Conservation (phyloP, 331 rosid species). For the Ulmus americana region DNA sequence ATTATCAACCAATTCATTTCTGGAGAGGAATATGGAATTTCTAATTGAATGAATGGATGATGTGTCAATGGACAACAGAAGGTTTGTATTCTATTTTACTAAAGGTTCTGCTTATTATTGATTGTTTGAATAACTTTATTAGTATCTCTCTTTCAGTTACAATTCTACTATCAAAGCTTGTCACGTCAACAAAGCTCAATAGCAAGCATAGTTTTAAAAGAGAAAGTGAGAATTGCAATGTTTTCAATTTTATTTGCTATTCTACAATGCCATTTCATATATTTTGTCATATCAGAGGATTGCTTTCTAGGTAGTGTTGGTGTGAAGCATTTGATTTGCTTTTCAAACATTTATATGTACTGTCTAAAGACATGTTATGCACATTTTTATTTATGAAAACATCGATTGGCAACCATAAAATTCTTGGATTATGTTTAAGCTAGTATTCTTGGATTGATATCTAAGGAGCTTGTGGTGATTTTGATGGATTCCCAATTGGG, state of each 20-base stretch:
- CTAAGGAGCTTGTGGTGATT: too few relatives aligned
- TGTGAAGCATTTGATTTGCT: background rate
- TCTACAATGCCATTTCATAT: background rate
- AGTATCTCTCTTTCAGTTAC: constrained; percentile 50
- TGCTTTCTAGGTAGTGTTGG: background rate
- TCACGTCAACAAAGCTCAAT: constrained; percentile 95
- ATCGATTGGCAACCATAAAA: too few relatives aligned
- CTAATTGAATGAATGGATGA: constrained; percentile 96
- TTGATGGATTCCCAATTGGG: too few relatives aligned
- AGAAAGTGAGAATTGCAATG: constrained; percentile 50
- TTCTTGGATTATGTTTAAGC: too few relatives aligned
- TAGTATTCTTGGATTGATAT: background rate
- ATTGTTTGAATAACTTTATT: constrained; percentile 18
- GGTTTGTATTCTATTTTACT: constrained; percentile 36
- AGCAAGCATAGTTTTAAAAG: constrained; percentile 96
- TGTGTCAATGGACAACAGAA: constrained; percentile 85
- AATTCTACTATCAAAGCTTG: constrained; percentile 68
- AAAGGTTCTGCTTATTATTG: constrained; percentile 2
- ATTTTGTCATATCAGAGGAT: background rate
- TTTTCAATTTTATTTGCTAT: background rate
- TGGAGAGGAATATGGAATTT: constrained; percentile 92
- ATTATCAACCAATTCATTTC: constrained; percentile 67
- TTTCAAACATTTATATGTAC: background rate
- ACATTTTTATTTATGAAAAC: too few relatives aligned
- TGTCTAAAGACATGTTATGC: too few relatives aligned